Evolutionary conservation across 2,329 filamentous ascomycete genomes (phyloP), one percentile per base, ranked within the genome.

Genomic region (Penicillium hesseltinei): DNA sequence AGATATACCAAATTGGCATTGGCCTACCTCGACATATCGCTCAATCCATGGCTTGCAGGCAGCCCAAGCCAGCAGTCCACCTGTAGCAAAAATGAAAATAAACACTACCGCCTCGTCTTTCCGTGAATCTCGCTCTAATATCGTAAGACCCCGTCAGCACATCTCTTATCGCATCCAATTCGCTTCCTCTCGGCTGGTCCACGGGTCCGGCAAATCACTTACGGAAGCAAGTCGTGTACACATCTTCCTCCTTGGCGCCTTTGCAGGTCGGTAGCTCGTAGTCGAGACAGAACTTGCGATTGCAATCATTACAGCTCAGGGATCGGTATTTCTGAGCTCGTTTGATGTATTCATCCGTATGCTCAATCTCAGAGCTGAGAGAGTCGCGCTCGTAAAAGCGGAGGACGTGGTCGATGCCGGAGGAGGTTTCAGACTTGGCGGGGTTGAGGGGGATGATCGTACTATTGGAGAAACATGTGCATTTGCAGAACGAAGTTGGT

Each of bases 401-500:
- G 42, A 62, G 62, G 43, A 62, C 57, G 58, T 65, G 62, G 42
- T 68, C 55, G 31, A 64, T 52, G 39, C 57, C 50, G 8, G 59
- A 60, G 13, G 66, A 61, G 19, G 59, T 61, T 43, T 67, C 61
- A 19, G 66, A 62, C 33, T 69, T 69, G 35, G 57, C 57, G 9
- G 79, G 78, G 60, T 85, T 80, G 56, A 88, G 82, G 19, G 85
- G 82, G 62, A 89, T 88, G 51, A 89, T 87, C 54, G 85, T 88
- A 74, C 82, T 85, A 70, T 88, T 88, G 50, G 80, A 80, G 74
- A 84, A 85, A 73, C 86, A 88, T 56, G 84, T 88, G 71, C 86
- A 89, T 82, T 88, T 89, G 81, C 86, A 89, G 74, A 88, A 89
- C 57, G 85, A 87, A 17, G 84, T 84, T 13, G 75, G 75, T 10